Evolutionary conservation across 495 filamentous ascomycete genomes (phyloP).

Genomic region (Penicilliopsis zonata): DNA sequence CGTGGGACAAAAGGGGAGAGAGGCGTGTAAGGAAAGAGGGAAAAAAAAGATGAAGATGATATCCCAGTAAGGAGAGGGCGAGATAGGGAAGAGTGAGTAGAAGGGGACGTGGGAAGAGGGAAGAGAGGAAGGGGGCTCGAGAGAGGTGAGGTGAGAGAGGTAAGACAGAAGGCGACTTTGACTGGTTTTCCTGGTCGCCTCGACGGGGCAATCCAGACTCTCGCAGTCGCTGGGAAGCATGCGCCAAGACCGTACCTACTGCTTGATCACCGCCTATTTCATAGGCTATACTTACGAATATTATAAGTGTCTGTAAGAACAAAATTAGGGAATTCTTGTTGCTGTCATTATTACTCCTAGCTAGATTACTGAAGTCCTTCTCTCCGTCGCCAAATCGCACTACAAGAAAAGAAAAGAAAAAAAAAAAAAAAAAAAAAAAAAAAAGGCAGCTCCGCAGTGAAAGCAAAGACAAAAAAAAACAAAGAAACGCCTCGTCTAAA

Average conservation of each 20-base stretch:
- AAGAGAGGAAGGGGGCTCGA: not conserved
- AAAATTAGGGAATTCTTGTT: too few species aligned
- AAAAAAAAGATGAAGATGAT: constrained; percentile 12
- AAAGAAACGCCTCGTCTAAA: constrained; percentile 6
- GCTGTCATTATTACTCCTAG: too few species aligned
- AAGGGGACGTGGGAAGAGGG: constrained; percentile 7
- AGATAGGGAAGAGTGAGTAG: constrained; percentile 18
- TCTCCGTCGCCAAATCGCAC: not conserved
- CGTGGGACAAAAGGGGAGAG: constrained; percentile 4
- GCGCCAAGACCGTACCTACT: not conserved
- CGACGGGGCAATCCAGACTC: not conserved
- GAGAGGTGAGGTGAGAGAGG: constrained; percentile 1
- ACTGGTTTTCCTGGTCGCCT: not conserved
- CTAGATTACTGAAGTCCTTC: too few species aligned
- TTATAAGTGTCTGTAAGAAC: too few species aligned
- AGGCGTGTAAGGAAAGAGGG: constrained; percentile 3
- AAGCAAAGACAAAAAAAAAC: constrained; percentile 9
- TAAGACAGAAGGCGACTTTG: not conserved
- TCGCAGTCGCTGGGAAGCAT: not conserved
- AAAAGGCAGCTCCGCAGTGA: constrained; percentile 4
- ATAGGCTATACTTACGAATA: too few species aligned
- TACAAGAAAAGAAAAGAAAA: constrained; percentile 4
- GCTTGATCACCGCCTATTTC: too few species aligned
- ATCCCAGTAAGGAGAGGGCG: too few species aligned
- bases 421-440: constrained; percentile 7